These are phyloP conservation scores for Coprinellus aureogranulatus DNA, from an alignment of 768 basidiomycete genomes.

Conservation along the genomic window DNA sequence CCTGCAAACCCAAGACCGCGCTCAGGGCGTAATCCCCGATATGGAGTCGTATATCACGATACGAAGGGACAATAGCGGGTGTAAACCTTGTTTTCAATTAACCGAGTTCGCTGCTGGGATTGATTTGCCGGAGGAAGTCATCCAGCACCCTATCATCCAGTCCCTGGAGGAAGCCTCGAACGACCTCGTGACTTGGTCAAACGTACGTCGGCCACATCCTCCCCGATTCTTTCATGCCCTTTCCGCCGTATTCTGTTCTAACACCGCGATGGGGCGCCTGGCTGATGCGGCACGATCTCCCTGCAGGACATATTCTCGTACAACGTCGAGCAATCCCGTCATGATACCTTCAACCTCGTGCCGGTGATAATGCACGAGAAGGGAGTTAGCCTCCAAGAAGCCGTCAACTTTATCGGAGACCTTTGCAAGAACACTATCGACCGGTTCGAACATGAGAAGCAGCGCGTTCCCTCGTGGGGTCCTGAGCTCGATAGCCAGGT, in stretches of 20 bases:
- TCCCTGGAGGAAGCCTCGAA: constrained; percentile 69
- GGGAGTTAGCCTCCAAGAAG: constrained; percentile 54
- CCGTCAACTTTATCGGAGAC: constrained; percentile 61
- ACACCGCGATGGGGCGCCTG: background rate
- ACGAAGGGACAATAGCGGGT: constrained; percentile 52
- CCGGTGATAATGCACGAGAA: constrained; percentile 62
- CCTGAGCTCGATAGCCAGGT: constrained; percentile 57
- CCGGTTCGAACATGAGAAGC: constrained; percentile 47
- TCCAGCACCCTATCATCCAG: constrained; percentile 59
- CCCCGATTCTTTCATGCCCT: constrained; percentile 8
- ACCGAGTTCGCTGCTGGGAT: constrained; percentile 73
- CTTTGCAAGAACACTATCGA: constrained; percentile 56
- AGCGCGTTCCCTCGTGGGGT: constrained; percentile 58
- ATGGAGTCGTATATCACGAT: constrained; percentile 70
- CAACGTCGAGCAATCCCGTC: constrained; percentile 68
- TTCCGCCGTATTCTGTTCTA: background rate
- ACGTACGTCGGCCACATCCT: constrained; percentile 42
- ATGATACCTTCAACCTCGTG: constrained; percentile 72
- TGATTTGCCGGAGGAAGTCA: constrained; percentile 68
- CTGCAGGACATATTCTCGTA: constrained; percentile 71
- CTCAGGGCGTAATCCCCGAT: constrained; percentile 53
- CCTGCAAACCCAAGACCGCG: constrained; percentile 58
- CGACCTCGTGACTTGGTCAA: constrained; percentile 80
- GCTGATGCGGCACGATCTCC: background rate
- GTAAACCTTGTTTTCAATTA: constrained; percentile 73